Evolutionary conservation across 2,329 filamentous ascomycete species (phyloP).

Genomic region (Westerdykella ornata): DNA sequence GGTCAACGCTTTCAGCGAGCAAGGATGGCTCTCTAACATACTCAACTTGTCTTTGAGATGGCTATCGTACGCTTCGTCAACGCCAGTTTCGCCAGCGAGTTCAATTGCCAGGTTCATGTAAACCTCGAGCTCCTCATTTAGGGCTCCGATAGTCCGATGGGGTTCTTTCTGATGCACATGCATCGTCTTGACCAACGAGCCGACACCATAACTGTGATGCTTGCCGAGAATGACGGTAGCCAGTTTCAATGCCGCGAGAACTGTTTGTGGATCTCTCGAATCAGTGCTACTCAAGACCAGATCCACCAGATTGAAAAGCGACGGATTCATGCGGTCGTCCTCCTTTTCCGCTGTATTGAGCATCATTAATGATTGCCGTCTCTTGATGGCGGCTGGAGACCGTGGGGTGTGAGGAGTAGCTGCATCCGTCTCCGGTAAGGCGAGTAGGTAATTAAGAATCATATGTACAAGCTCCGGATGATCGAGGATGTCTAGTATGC

Average conservation of each 20-base stretch:
- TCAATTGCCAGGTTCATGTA: constrained; percentile 62
- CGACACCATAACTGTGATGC: constrained; percentile 80
- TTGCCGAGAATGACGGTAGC: constrained; percentile 78
- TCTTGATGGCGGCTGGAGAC: constrained; percentile 61
- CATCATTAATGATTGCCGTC: constrained; percentile 83
- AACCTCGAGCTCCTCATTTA: constrained; percentile 67
- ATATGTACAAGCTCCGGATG: constrained; percentile 92
- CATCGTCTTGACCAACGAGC: constrained; percentile 65
- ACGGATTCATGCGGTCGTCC: constrained; percentile 69
- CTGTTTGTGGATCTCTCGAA: constrained; percentile 80
- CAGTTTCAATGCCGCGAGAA: constrained; percentile 80
- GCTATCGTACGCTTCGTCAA: constrained; percentile 66
- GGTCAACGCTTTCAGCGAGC: constrained; percentile 62
- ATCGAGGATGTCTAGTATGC: constrained; percentile 84
- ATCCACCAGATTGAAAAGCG: constrained; percentile 89
- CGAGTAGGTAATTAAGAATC: constrained; percentile 85
- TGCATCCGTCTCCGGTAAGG: constrained; percentile 56
- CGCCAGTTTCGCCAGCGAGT: constrained; percentile 61
- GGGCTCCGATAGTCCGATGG: constrained; percentile 63
- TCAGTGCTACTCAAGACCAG: constrained; percentile 77
- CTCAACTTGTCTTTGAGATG: constrained; percentile 65
- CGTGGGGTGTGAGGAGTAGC: constrained; percentile 31
- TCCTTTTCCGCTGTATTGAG: constrained; percentile 71
- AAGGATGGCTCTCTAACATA: constrained; percentile 65
- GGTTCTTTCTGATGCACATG: constrained; percentile 49